Evolutionary conservation across 2,329 filamentous ascomycete genomes (phyloP).

Genomic region (Diaporthe vaccinii): DNA sequence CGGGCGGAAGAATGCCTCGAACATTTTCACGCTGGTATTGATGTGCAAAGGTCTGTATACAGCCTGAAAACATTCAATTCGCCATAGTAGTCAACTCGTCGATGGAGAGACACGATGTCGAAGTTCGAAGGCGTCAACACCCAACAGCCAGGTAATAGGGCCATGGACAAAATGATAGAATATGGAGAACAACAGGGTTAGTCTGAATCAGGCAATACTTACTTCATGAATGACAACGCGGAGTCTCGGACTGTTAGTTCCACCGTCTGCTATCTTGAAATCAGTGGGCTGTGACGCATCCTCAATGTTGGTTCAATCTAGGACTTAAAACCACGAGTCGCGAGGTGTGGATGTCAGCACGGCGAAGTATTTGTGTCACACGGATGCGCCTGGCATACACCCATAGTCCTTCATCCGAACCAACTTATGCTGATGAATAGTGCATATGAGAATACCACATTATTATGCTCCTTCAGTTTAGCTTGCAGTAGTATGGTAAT

Average conservation of each 20-base stretch:
- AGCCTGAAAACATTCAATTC: neutral
- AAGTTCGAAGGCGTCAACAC: neutral
- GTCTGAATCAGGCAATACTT: neutral
- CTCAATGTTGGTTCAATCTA: neutral
- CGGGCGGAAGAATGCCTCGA: neutral
- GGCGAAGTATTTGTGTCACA: neutral
- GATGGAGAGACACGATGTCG: neutral
- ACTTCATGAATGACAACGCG: neutral
- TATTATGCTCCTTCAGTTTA: neutral
- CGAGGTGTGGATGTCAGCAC: neutral
- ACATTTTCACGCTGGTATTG: neutral
- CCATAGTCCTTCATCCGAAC: neutral
- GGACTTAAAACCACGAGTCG: neutral
- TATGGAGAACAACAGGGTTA: neutral
- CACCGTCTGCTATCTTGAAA: neutral
- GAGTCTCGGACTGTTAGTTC: neutral
- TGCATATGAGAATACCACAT: neutral
- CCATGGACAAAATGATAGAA: neutral
- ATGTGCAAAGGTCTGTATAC: neutral
- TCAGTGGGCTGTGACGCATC: neutral
- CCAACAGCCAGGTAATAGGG: neutral
- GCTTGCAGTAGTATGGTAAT: neutral
- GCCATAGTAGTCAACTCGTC: neutral
- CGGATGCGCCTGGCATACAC: neutral
- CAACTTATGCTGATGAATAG: neutral